Evolutionary conservation across 768 basidiomycete genomes (phyloP).

Genomic region (Tricholoma bakamatsutake): DNA sequence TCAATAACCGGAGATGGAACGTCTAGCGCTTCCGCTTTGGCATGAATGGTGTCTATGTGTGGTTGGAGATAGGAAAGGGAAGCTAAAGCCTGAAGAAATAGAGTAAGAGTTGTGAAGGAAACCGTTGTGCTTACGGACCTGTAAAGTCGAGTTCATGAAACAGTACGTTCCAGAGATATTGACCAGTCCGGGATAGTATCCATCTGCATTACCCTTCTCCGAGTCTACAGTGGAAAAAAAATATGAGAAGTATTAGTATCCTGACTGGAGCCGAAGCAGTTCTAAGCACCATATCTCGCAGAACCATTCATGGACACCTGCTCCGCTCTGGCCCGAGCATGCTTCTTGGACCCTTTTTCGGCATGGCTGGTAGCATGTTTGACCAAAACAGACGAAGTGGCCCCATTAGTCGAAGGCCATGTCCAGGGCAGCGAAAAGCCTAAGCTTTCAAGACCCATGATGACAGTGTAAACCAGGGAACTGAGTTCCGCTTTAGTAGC

Average conservation of each 20-base stretch:
- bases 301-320: constrained; percentile 44
- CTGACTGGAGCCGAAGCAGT: not conserved
- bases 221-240: constrained; percentile 7
- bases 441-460: constrained; percentile 56
- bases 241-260: not conserved
- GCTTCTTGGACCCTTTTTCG: constrained; percentile 45
- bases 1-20: constrained; percentile 86
- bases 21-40: constrained; percentile 72
- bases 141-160: constrained; percentile 95
- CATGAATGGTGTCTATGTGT: constrained; percentile 70
- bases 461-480: constrained; percentile 22
- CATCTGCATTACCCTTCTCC: constrained; percentile 27
- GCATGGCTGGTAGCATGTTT: constrained; percentile 15
- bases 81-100: constrained; percentile 64
- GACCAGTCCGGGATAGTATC: constrained; percentile 84
- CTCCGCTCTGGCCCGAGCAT: constrained; percentile 47
- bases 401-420: constrained; percentile 36
- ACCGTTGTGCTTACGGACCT: constrained; percentile 37
- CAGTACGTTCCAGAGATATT: constrained; percentile 96
- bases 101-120: not conserved
- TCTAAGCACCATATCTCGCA: constrained; percentile 20
- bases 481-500: constrained; percentile 22
- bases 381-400: constrained; percentile 11
- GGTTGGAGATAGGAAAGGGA: constrained; percentile 80
- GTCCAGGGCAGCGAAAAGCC: constrained; percentile 58